Evolutionary conservation across 148 eudicot species (phyloP), one percentile per base, ranked within the genome.

Genomic region (Chenopodium formosanum): DNA sequence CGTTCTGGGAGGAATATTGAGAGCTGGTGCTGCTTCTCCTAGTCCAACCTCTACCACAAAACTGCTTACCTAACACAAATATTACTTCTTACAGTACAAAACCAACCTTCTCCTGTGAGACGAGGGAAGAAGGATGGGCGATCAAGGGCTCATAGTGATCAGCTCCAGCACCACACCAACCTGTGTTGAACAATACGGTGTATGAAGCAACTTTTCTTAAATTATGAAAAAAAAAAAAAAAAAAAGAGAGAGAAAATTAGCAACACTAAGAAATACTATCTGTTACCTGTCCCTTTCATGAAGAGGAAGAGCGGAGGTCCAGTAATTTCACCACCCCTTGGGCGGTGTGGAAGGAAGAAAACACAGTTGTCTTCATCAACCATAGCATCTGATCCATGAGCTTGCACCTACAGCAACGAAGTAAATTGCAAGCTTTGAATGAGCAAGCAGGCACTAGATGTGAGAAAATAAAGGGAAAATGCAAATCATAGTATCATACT

Each of bases 381-480:
- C 97, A 95, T 95, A 48, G 95, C 98, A 86, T 95, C 98, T 31
- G 92, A 90, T 83, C 98, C 98, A 82, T 95, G 98, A 58, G 98
- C 98, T 95, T 95, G 98, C 64, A 94, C 90, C 98, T 94, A 82
- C 22, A 82, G 14, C 73, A 7, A 11, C 2, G 23, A 73, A 78
- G 31, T 13, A 60, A 25, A 76, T 48, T 16, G 34, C 27, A 56
- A 78, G 73, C 50, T 4, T 34, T 19, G 40, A 27, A 63, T 40
- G 62, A 67, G 68, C 48, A 47, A 81, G 65, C 73, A 73, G 70
- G 14, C 25, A 63, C 25, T 25, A 34, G 29, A 68, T 53, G 29
- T 22, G 23, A 34, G 74, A 68, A 71, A 25, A 12, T 20, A 19
- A 52, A 40, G 50, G 69, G 50, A 20, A 74, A 19, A 34, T 31